These are phyloP conservation scores for Nothophaeocryptopus gaeumannii DNA, from an alignment of 2,329 filamentous ascomycete species.

Conservation along the genomic window DNA sequence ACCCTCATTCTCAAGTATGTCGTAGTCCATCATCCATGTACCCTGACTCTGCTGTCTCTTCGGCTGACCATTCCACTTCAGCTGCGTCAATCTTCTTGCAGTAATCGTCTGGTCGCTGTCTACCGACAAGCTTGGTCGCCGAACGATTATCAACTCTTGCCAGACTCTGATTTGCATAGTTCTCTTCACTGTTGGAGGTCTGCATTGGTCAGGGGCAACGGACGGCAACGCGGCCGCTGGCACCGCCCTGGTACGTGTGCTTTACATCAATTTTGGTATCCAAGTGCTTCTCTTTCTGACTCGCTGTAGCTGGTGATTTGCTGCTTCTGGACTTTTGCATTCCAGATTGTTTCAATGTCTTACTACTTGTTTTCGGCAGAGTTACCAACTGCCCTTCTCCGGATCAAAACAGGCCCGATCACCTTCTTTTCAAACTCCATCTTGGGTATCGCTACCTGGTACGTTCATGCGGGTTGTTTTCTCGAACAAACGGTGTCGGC, in stretches of 20 bases:
- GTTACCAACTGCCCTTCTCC: slow-evolving; percentile 4
- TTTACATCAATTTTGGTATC: not conserved
- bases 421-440: slow-evolving; percentile 9
- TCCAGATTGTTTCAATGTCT: slow-evolving; percentile 7
- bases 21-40: too few species aligned
- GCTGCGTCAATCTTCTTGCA: slow-evolving; percentile 5
- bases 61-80: not conserved
- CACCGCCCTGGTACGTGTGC: not conserved
- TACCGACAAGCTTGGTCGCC: slow-evolving; percentile 2
- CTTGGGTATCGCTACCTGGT: slow-evolving; percentile 7
- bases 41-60: not conserved
- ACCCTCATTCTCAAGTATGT: slow-evolving; percentile 6
- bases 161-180: slow-evolving; percentile 4
- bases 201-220: slow-evolving; percentile 6
- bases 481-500: not conserved
- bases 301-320: slow-evolving; percentile 6
- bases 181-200: slow-evolving; percentile 2
- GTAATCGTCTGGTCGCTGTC: slow-evolving; percentile 3
- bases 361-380: slow-evolving; percentile 8
- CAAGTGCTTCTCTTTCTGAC: not conserved
- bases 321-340: slow-evolving; percentile 9
- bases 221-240: not conserved
- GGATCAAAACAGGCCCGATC: slow-evolving; percentile 7
- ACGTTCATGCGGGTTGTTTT: not conserved
- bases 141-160: slow-evolving; percentile 4